Percentiles rank a stretch among this genome's conserved stretches.
Evolutionary conservation across 2,329 filamentous ascomycete genomes (phyloP).

Genomic region (Ceratocystis lukuohia): DNA sequence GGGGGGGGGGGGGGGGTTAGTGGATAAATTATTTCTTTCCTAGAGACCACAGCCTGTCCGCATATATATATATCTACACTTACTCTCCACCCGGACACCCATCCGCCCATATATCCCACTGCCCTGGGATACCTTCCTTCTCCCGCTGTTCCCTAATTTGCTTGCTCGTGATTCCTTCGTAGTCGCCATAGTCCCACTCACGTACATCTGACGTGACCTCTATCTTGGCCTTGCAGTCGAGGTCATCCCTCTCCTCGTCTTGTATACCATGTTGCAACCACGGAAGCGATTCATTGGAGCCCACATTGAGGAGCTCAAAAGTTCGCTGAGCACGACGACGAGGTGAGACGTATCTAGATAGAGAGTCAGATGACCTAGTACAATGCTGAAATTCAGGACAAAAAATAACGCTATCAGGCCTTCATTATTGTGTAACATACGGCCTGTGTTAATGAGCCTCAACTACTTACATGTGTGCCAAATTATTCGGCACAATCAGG

Average conservation of each 20-base stretch:
- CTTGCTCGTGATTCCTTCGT: conserved; percentile 64
- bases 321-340: conserved; percentile 73
- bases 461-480: conserved; percentile 63
- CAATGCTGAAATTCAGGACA: not conserved
- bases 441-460: not conserved
- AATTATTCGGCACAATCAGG: conserved; percentile 67
- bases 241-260: conserved; percentile 26
- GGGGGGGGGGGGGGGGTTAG: not conserved
- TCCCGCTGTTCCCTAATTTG: conserved; percentile 50
- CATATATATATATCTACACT: conserved; percentile 25
- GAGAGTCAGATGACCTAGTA: not conserved
- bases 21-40: not conserved
- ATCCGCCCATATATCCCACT: conserved; percentile 83
- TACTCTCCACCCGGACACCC: conserved; percentile 77
- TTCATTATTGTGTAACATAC: too few relatives aligned
- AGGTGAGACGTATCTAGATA: conserved; percentile 64
- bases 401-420: too few relatives aligned
- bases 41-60: not conserved
- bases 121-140: conserved; percentile 41
- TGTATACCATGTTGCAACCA: conserved; percentile 44
- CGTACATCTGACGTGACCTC: conserved; percentile 59
- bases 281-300: conserved; percentile 53
- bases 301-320: conserved; percentile 74
- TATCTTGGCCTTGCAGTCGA: conserved; percentile 45
- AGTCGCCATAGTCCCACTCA: conserved; percentile 81